A percentile compares a stretch with the other conserved stretches of the same genome.
Conservation (phyloP, 2,329 filamentous ascomycete genomes). For the Cladophialophora exuberans region DNA sequence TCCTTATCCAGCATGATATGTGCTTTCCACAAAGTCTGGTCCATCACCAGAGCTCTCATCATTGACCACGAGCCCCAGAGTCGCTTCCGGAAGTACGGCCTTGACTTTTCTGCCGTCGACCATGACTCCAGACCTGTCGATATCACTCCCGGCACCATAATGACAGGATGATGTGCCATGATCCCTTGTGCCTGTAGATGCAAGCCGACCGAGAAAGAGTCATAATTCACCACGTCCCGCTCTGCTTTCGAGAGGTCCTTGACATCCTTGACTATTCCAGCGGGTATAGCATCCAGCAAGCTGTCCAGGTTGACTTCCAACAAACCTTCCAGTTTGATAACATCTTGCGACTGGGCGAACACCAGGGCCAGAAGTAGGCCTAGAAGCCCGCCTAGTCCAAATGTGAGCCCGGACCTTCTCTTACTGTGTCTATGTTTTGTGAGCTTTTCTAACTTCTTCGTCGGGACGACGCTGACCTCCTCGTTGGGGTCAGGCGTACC, state of each 20-base stretch:
- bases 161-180: slow-evolving; percentile 79
- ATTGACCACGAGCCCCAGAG: slow-evolving; percentile 99
- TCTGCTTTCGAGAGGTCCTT: slow-evolving; percentile 87
- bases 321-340: slow-evolving; percentile 79
- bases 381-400: slow-evolving; percentile 84
- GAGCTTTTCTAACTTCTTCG: slow-evolving; percentile 49
- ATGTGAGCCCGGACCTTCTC: slow-evolving; percentile 78
- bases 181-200: slow-evolving; percentile 82
- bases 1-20: slow-evolving; percentile 96
- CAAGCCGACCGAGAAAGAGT: slow-evolving; percentile 88
- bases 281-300: slow-evolving; percentile 83
- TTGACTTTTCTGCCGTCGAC: slow-evolving; percentile 83
- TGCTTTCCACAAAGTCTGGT: slow-evolving; percentile 92
- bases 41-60: slow-evolving; percentile 92
- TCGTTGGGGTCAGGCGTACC: slow-evolving; percentile 36
- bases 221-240: slow-evolving; percentile 84
- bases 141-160: slow-evolving; percentile 98
- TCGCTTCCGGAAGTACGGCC: slow-evolving; percentile 90
- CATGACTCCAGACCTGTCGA: slow-evolving; percentile 96
- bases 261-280: slow-evolving; percentile 82
- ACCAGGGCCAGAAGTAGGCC: slow-evolving; percentile 87
- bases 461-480: slow-evolving; percentile 57
- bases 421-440: slow-evolving; percentile 57
- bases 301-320: slow-evolving; percentile 77
- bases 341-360: slow-evolving; percentile 85